Conservation (phyloP, 176 grass and related monocot species). For the Aegilops tauschii region DNA sequence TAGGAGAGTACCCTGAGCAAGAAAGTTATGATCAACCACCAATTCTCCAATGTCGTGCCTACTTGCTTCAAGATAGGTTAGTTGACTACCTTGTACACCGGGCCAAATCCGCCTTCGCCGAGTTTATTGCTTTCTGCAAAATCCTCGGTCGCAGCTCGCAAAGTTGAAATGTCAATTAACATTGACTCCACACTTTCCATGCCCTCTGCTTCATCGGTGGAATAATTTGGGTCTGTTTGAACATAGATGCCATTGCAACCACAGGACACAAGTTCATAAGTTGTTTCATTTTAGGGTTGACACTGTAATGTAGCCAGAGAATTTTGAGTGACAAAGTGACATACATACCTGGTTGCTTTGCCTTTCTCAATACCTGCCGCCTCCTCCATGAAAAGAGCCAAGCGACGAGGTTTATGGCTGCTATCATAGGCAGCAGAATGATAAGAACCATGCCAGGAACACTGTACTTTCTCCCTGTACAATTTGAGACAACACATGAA, state of each 20-base stretch:
- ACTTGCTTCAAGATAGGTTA: neutral
- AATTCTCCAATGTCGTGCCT: too few relatives aligned
- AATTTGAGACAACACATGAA: neutral
- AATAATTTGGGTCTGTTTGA: neutral
- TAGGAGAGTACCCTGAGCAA: neutral
- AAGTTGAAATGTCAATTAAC: neutral
- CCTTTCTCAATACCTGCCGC: too few relatives aligned
- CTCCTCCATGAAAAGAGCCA: too few relatives aligned
- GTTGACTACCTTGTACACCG: neutral
- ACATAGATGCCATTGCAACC: neutral
- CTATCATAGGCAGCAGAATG: too few relatives aligned
- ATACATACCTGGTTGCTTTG: too few relatives aligned
- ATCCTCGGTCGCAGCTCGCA: neutral
- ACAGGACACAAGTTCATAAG: neutral
- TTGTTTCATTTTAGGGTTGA: neutral
- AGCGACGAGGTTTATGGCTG: too few relatives aligned
- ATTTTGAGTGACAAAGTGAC: too few relatives aligned
- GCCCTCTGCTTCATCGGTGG: neutral
- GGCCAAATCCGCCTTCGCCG: neutral
- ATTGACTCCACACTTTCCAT: neutral
- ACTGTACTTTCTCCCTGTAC: too few relatives aligned
- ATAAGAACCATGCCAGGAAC: too few relatives aligned
- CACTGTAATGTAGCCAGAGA: too few relatives aligned
- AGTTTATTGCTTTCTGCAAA: neutral
- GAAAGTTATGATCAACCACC: too few relatives aligned